A percentile compares a stretch with the other conserved stretches of the same genome.
These are phyloP conservation scores for Mycena rosella DNA, from an alignment of 768 basidiomycete species.

Conservation along the genomic window DNA sequence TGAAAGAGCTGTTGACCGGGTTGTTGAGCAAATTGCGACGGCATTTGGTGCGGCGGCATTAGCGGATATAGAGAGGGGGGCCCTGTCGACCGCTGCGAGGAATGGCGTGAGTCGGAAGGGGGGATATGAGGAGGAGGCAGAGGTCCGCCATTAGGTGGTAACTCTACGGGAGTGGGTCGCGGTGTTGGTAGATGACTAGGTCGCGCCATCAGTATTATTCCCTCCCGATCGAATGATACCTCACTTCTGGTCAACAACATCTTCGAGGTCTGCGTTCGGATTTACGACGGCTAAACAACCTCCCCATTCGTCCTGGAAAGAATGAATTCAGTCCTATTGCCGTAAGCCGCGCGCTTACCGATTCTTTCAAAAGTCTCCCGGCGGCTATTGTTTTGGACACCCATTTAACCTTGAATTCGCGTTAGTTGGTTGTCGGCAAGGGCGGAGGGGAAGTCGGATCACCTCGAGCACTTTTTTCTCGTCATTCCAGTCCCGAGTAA, in stretches of 20 bases:
- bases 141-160: not conserved
- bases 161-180: constrained; percentile 61
- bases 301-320: constrained; percentile 41
- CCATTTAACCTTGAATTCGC: constrained; percentile 69
- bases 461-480: constrained; percentile 59
- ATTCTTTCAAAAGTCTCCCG: constrained; percentile 57
- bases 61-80: not conserved
- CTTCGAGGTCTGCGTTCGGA: constrained; percentile 15
- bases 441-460: not conserved
- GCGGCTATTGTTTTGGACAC: constrained; percentile 58
- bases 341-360: constrained; percentile 9
- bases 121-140: not conserved
- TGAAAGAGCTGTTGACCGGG: constrained; percentile 15
- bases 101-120: not conserved
- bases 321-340: not conserved
- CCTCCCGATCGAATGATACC: constrained; percentile 40
- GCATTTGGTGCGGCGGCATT: constrained; percentile 13
- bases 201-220: constrained; percentile 25
- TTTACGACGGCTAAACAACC: constrained; percentile 33
- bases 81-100: constrained; percentile 4
- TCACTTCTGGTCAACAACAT: constrained; percentile 54
- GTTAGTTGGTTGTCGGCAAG: constrained; percentile 52
- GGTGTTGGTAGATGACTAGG: constrained; percentile 76
- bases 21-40: constrained; percentile 23
- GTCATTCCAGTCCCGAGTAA: constrained; percentile 70